Percentiles rank a stretch among this genome's conserved stretches.
Conservation (phyloP, 768 basidiomycete genomes). For the Megacollybia marginata region DNA sequence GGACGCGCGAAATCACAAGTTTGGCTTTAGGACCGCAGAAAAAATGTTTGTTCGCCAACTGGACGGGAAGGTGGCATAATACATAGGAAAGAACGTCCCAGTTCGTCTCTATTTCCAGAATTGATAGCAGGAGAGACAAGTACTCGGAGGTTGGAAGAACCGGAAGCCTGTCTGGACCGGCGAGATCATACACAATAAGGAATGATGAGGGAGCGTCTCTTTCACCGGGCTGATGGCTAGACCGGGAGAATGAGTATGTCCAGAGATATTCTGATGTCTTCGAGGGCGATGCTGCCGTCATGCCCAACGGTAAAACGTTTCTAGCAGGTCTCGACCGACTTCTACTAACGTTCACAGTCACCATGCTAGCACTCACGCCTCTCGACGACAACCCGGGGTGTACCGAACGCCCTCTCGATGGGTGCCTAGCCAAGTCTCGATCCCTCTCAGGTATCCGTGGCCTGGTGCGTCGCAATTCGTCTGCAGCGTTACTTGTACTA, state of each 20-base stretch:
- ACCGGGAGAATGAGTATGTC: conserved; percentile 50
- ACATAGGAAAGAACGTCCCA: conserved; percentile 95
- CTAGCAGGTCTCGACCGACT: conserved; percentile 52
- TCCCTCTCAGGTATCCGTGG: conserved; percentile 38
- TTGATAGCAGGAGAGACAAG: conserved; percentile 48
- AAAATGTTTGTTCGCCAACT: conserved; percentile 92
- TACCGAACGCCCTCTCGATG: conserved; percentile 39
- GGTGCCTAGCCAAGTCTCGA: conserved; percentile 36
- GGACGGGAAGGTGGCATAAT: conserved; percentile 83
- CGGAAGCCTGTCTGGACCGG: conserved; percentile 29
- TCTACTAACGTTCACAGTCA: conserved; percentile 33
- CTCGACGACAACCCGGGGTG: no score
- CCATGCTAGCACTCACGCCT: no score
- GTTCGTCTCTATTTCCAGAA: conserved; percentile 69
- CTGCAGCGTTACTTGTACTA: conserved; percentile 5
- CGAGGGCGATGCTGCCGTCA: conserved; percentile 16
- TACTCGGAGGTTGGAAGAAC: conserved; percentile 75
- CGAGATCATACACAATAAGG: conserved; percentile 43
- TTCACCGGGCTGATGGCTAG: conserved; percentile 1
- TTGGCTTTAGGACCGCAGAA: conserved; percentile 86
- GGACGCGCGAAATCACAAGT: conserved; percentile 50
- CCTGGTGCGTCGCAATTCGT: conserved; percentile 36
- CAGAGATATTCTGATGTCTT: conserved; percentile 50
- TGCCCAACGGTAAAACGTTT: conserved; percentile 1
- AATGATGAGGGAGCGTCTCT: not conserved